Conservation (phyloP, 768 basidiomycete species). For the Calocybe cyanea region DNA sequence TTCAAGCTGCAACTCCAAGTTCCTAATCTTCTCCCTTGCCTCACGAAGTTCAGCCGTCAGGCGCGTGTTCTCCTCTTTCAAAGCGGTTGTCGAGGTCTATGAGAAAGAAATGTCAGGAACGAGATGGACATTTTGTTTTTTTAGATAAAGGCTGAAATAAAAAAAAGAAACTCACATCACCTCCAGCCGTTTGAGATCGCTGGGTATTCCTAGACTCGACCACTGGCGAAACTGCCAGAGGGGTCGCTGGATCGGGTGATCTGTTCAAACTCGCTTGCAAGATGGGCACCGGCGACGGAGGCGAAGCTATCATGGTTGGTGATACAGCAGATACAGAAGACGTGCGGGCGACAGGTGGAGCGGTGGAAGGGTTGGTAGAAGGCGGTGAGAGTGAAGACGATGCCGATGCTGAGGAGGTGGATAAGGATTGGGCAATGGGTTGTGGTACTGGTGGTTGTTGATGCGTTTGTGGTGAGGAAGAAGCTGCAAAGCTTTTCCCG, state of each 20-base stretch:
- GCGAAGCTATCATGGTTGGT: too few species aligned
- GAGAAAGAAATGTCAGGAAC: constrained; percentile 3
- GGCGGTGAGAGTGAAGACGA: too few species aligned
- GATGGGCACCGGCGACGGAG: background rate
- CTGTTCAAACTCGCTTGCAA: constrained; percentile 2
- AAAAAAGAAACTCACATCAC: constrained; percentile 21
- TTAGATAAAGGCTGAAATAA: background rate
- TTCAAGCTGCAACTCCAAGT: constrained; percentile 81
- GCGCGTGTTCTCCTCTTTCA: constrained; percentile 57
- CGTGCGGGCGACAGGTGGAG: background rate
- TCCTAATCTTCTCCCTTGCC: constrained; percentile 76
- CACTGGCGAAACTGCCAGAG: constrained; percentile 13
- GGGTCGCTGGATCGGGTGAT: constrained; percentile 9
- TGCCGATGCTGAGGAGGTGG: constrained; percentile 17
- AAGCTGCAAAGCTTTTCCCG: constrained; percentile 36
- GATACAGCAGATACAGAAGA: background rate
- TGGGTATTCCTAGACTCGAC: constrained; percentile 16
- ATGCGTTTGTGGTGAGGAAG: constrained; percentile 25
- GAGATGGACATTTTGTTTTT: too few species aligned
- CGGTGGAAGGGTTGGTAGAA: constrained; percentile 12
- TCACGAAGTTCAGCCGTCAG: constrained; percentile 70
- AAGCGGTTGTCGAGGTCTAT: constrained; percentile 12
- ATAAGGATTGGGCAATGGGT: constrained; percentile 31
- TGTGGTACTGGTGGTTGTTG: constrained; percentile 34
- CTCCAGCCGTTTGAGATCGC: constrained; percentile 18